A percentile compares a stretch with the other conserved stretches of the same genome.
Evolutionary conservation across 257 asterid species (phyloP).

Genomic region (Solanum pennellii): DNA sequence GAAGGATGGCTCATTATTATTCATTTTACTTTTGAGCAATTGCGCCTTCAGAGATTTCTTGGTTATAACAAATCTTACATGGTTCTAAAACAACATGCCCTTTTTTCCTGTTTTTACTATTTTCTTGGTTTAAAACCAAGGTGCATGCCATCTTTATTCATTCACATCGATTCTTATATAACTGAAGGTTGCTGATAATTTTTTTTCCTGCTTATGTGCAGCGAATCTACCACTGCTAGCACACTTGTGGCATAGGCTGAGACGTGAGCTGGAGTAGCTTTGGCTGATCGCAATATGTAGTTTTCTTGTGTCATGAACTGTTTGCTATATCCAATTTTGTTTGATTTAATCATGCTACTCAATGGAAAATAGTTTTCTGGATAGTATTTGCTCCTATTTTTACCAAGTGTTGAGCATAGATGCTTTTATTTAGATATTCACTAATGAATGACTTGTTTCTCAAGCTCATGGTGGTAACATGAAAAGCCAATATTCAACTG

Average conservation of each 20-base stretch:
- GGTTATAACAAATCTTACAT: neutral
- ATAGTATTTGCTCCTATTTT: neutral
- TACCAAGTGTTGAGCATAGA: neutral
- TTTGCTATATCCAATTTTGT: neutral
- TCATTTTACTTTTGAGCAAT: neutral
- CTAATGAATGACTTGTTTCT: neutral
- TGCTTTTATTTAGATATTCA: neutral
- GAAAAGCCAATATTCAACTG: neutral
- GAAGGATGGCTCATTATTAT: neutral
- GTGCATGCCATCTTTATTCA: neutral
- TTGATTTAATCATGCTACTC: neutral
- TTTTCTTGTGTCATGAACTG: neutral
- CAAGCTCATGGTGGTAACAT: neutral
- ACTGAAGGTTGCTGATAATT: neutral
- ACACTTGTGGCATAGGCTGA: conserved; percentile 54
- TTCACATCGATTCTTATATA: neutral
- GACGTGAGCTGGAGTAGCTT: neutral
- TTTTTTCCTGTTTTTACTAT: neutral
- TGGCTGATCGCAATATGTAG: neutral
- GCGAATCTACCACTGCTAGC: conserved; percentile 86
- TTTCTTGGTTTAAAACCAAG: neutral
- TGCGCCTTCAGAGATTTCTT: neutral
- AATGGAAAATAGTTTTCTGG: neutral
- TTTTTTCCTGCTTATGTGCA: conserved; percentile 13
- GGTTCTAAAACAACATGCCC: neutral